Base-by-base conservation (phyloP, 2,329 filamentous ascomycete genomes). In the Cytospora chrysosperma region DNA sequence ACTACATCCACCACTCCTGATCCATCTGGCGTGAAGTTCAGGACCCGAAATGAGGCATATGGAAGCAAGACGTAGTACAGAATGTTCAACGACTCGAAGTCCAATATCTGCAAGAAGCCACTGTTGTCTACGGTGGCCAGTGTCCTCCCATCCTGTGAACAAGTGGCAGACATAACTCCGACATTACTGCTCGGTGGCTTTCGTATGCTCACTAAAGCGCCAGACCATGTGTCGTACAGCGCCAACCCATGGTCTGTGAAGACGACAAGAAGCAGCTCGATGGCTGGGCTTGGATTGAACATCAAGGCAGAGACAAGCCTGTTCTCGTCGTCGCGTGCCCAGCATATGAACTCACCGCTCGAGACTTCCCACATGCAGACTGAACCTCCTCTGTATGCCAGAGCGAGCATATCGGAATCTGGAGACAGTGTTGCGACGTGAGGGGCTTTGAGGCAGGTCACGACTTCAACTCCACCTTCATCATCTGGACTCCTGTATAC, bases 211-310 rank as follows among this genome's bases (percentile, higher is more conserved):
- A 70, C 47, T 12, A 67, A 27, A 19, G 43, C 51, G 13, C 68
- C 69, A 7, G 64, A 66, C 62, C 64, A 68, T 1, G 68, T 63
- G 26, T 70, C 68, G 55, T 64, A 70, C 12, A 70, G 52, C 6
- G 67, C 57, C 19, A 70, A 54, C 7, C 64, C 55, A n/a, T 65
- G 65, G 51, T 70, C 59, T 3, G 43, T 61, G 56, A 67, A 71
- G 12, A 67, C 49, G n/a, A 70, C 65, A 13, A 71, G 63, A 0
- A 71, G 62, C 27, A 70, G 54, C 6, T 61, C 55, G 15, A 70
- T 58, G 26, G 63, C 63, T 1, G 68, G 65, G 40, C 69, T 68
- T 5, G 68, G 68, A 59, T 70, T 70, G 59, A 71, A 71, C 3
- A 71, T 43, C 26, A 71, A 37, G 8, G 65, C 57, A 12, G 60